These are phyloP conservation scores for Aspergillus terreus DNA, from an alignment of 2,329 filamentous ascomycete species.

Conservation along the genomic window DNA sequence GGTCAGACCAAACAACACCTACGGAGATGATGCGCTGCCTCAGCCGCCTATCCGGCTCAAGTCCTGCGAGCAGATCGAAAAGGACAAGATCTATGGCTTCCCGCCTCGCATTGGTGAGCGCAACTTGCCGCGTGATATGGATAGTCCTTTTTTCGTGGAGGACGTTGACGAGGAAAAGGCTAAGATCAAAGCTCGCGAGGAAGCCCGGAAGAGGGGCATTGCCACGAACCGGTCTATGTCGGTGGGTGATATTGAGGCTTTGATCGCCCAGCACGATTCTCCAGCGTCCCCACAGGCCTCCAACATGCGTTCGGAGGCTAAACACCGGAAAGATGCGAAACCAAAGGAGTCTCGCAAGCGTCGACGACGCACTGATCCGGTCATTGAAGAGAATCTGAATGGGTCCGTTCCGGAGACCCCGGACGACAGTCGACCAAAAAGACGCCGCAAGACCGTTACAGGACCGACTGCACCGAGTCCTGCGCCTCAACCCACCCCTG, in stretches of 20 bases:
- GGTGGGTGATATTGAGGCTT: conserved; percentile 14
- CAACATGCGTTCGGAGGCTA: not conserved
- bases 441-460: conserved; percentile 11
- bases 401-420: conserved; percentile 1
- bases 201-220: conserved; percentile 19
- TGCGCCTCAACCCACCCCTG: not conserved
- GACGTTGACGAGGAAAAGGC: conserved; percentile 21
- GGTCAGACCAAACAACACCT: conserved; percentile 25
- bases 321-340: not conserved
- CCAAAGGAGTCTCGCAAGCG: conserved; percentile 14
- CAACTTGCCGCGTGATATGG: conserved; percentile 22
- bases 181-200: conserved; percentile 20
- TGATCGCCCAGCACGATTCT: conserved; percentile 16
- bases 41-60: conserved; percentile 24
- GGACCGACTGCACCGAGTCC: not conserved
- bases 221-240: conserved; percentile 16
- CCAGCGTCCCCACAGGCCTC: not conserved
- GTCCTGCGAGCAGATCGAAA: conserved; percentile 23
- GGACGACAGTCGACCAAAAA: conserved; percentile 7
- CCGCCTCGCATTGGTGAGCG: conserved; percentile 28
- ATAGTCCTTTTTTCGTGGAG: conserved; percentile 19
- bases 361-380: conserved; percentile 11
- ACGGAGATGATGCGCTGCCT: conserved; percentile 22
- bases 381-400: not conserved
- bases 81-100: conserved; percentile 29